These are phyloP conservation scores for Plasmodium sp. DNA, from an alignment of 169 alveolate genomes.

Conservation along the genomic window DNA sequence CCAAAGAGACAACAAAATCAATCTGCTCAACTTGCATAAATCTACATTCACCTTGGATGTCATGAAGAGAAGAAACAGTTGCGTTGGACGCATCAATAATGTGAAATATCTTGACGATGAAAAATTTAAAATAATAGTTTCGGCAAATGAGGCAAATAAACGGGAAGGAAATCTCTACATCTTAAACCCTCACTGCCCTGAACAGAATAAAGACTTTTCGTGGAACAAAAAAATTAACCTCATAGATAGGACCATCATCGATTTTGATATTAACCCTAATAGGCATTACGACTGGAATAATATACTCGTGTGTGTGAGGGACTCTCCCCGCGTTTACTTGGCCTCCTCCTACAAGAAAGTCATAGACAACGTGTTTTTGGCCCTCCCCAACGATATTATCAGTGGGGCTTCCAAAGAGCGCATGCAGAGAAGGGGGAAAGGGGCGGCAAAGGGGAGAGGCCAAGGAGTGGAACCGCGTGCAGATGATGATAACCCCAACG, in stretches of 20 bases:
- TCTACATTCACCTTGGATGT: conserved; percentile 38
- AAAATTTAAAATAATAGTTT: conserved; percentile 31
- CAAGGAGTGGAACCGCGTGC: conserved; percentile 30
- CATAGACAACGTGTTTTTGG: conserved; percentile 23
- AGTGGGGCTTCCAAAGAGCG: not conserved
- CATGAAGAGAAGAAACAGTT: conserved; percentile 54
- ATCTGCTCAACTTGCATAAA: conserved; percentile 39
- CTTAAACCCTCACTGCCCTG: conserved; percentile 61
- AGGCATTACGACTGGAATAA: conserved; percentile 75
- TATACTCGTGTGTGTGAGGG: conserved; percentile 35
- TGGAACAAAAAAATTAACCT: conserved; percentile 40
- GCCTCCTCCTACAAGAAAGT: conserved; percentile 57
- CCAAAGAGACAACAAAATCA: conserved; percentile 46
- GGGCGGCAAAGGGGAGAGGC: not conserved
- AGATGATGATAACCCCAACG: conserved; percentile 76
- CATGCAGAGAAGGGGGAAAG: not conserved
- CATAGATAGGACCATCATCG: conserved; percentile 32
- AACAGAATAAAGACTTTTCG: conserved; percentile 65
- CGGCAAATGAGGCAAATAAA: conserved; percentile 40
- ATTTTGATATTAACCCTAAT: conserved; percentile 57
- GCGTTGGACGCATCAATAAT: conserved; percentile 48
- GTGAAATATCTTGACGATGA: conserved; percentile 56
- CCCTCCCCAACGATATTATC: not conserved
- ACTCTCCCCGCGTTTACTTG: conserved; percentile 32
- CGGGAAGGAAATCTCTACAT: conserved; percentile 55